Conservation (phyloP, 192 early-diverging fungal species). For the Pilobolus umbonatus region DNA sequence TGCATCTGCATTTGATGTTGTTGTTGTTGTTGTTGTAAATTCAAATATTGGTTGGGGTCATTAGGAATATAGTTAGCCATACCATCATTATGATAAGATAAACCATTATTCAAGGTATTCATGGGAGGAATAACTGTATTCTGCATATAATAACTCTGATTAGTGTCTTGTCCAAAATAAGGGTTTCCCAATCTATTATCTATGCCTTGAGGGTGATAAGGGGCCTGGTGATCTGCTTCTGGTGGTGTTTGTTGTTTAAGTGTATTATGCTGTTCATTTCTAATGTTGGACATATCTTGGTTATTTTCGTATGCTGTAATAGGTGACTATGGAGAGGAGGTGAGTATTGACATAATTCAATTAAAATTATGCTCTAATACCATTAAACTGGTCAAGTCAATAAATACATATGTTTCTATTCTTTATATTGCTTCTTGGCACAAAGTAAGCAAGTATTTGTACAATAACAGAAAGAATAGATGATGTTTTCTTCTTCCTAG, state of each 20-base stretch:
- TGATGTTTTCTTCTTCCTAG: too few relatives aligned
- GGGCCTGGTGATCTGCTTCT: background rate
- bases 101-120: too few relatives aligned
- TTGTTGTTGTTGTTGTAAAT: conserved; percentile 4
- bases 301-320: conserved; percentile 3
- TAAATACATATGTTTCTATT: background rate
- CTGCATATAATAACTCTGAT: too few relatives aligned
- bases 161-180: too few relatives aligned
- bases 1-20: conserved; percentile 7
- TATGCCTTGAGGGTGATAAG: background rate
- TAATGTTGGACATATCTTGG: conserved; percentile 3
- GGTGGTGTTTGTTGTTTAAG: background rate
- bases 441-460: background rate
- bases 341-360: background rate
- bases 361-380: background rate
- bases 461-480: background rate
- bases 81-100: too few relatives aligned
- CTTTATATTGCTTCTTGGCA: background rate
- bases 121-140: too few relatives aligned
- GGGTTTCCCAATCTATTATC: too few relatives aligned
- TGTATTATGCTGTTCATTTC: background rate
- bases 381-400: conserved; percentile 4
- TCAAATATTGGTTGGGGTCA: conserved; percentile 1
- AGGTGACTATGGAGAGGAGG: conserved; percentile 3
- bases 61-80: background rate